Evolutionary conservation across 495 filamentous ascomycete species (phyloP).

Genomic region (Clavariopsis aquatica): DNA sequence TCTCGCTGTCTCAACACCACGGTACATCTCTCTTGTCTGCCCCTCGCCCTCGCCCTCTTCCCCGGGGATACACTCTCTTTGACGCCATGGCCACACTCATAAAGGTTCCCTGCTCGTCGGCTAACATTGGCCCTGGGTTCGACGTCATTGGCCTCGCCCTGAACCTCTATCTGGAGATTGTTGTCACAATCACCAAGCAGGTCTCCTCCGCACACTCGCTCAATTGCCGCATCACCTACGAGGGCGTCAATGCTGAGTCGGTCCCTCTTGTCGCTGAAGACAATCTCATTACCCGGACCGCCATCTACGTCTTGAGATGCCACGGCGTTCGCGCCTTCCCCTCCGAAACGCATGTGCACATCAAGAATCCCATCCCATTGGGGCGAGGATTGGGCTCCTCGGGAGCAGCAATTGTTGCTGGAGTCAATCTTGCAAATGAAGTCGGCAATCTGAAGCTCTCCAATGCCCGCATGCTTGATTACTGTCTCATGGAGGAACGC

Average conservation of each 20-base stretch:
- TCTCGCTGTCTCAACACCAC: neutral
- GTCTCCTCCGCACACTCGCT: conserved; percentile 60
- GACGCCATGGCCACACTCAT: conserved; percentile 34
- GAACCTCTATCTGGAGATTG: conserved; percentile 84
- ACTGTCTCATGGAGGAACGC: conserved; percentile 91
- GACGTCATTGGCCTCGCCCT: conserved; percentile 95
- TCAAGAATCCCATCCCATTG: conserved; percentile 89
- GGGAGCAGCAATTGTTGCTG: conserved; percentile 91
- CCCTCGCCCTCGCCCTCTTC: neutral
- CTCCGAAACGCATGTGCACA: conserved; percentile 81
- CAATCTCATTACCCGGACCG: conserved; percentile 89
- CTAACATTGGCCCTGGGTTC: conserved; percentile 95
- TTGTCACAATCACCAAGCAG: conserved; percentile 63
- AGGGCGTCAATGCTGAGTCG: conserved; percentile 75
- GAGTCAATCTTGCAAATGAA: conserved; percentile 87
- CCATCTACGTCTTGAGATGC: conserved; percentile 89
- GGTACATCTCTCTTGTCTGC: neutral
- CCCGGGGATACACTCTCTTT: neutral
- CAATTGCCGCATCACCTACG: conserved; percentile 88
- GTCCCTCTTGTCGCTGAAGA: conserved; percentile 75
- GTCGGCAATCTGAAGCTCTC: conserved; percentile 76
- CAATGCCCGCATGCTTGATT: conserved; percentile 86
- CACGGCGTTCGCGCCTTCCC: conserved; percentile 82
- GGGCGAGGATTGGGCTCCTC: conserved; percentile 89
- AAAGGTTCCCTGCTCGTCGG: conserved; percentile 77